These are phyloP conservation scores for Eimeria tenella DNA, from an alignment of 169 alveolate genomes.

Conservation along the genomic window DNA sequence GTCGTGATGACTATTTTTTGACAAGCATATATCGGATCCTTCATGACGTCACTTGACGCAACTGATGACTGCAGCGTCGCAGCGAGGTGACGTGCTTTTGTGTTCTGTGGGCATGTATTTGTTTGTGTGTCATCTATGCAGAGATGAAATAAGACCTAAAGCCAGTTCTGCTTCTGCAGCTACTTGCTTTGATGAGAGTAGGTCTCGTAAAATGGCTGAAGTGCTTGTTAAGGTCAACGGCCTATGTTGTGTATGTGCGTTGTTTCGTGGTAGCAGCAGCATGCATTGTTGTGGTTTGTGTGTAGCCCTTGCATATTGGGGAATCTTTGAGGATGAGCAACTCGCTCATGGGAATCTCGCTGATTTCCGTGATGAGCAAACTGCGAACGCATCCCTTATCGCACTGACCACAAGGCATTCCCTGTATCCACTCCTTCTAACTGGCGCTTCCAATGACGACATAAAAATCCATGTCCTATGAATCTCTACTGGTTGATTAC, in stretches of 20 bases:
- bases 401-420: conserved; percentile 1
- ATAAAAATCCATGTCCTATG: conserved; percentile 47
- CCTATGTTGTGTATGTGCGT: background rate
- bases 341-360: conserved; percentile 70
- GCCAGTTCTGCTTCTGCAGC: conserved; percentile 75
- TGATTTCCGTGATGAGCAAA: conserved; percentile 67
- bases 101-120: background rate
- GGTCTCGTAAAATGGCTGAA: background rate
- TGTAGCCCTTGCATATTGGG: background rate
- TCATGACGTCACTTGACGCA: conserved; percentile 6
- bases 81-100: background rate
- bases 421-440: background rate
- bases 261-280: background rate
- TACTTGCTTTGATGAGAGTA: conserved; percentile 50
- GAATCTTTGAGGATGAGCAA: conserved; percentile 38
- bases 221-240: background rate
- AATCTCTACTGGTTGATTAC: background rate
- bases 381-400: conserved; percentile 72
- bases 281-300: background rate
- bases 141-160: conserved; percentile 29
- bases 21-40: conserved; percentile 53
- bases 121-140: background rate
- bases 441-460: conserved; percentile 44
- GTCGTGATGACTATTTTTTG: conserved; percentile 3
- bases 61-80: conserved; percentile 33